A percentile compares a stretch with the other conserved stretches of the same genome.
phyloP scores from a whole-genome alignment of 2,329 filamentous ascomycete species.

The Grosmannia clavigera region DNA sequence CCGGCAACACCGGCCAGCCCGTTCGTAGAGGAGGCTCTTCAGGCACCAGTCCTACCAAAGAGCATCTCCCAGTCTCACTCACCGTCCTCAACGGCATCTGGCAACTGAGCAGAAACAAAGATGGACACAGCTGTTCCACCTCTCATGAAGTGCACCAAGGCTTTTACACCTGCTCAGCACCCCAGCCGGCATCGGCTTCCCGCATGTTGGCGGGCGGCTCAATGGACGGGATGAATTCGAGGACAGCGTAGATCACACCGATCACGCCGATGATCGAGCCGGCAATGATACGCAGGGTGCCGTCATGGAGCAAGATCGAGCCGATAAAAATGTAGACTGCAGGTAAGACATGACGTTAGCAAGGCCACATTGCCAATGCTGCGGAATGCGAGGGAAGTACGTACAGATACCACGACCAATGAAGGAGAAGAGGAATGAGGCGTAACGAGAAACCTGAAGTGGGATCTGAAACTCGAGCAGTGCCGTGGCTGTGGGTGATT shows the following conservation, averaged over 20 bases:
- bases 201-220: constrained; percentile 75
- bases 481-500: constrained; percentile 42
- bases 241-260: constrained; percentile 63
- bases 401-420: constrained; percentile 87
- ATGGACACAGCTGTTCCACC: neutral
- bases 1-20: neutral
- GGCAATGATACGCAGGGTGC: constrained; percentile 57
- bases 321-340: constrained; percentile 94
- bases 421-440: constrained; percentile 96
- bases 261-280: constrained; percentile 66
- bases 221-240: constrained; percentile 69
- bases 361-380: no score
- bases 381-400: constrained; percentile 19
- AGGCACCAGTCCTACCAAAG: neutral
- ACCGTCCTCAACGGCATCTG: neutral
- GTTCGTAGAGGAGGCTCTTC: neutral
- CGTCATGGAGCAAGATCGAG: constrained; percentile 62
- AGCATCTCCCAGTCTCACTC: neutral
- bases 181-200: constrained; percentile 64
- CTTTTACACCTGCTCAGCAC: constrained; percentile 59
- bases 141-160: neutral
- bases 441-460: constrained; percentile 83
- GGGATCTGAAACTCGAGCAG: constrained; percentile 90
- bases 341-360: neutral
- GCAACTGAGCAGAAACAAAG: neutral